phyloP scores from a whole-genome alignment of 106 monocot genomes.

The Ottelia alismoides region DNA sequence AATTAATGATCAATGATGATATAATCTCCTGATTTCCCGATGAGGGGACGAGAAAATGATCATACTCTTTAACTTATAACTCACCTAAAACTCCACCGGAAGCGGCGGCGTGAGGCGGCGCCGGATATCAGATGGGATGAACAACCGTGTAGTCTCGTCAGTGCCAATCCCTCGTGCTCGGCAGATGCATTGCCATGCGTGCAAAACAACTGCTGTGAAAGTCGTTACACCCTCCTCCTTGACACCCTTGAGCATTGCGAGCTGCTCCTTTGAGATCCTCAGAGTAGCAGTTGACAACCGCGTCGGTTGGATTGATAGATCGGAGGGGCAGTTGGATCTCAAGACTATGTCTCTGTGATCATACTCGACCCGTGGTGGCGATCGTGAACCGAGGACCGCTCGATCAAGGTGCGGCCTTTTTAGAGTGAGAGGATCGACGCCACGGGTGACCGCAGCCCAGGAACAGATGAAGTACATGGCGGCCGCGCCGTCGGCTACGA shows the following conservation, averaged over 20 bases:
- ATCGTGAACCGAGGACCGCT: background rate
- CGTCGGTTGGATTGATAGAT: background rate
- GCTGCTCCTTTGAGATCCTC: background rate
- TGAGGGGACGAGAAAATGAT: too few species aligned
- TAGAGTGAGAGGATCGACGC: background rate
- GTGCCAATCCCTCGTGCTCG: constrained; percentile 21
- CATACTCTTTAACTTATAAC: too few species aligned
- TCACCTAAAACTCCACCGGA: constrained; percentile 22
- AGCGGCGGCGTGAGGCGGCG: constrained; percentile 28
- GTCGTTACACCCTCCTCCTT: background rate
- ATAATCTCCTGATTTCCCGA: too few species aligned
- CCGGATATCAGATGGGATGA: constrained; percentile 20
- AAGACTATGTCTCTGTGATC: background rate
- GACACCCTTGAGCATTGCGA: background rate
- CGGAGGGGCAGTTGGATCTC: background rate
- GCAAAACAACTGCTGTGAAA: constrained; percentile 17
- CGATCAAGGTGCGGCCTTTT: background rate
- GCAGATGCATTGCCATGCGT: constrained; percentile 44
- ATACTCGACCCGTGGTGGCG: background rate
- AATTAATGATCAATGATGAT: too few species aligned
- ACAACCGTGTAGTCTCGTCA: constrained; percentile 17
- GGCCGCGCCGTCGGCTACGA: background rate
- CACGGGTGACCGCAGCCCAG: background rate
- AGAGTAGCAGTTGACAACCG: background rate
- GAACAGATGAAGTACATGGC: background rate